phyloP scores from a whole-genome alignment of 2,329 filamentous ascomycete species.

The Hypoxylon sp. region DNA sequence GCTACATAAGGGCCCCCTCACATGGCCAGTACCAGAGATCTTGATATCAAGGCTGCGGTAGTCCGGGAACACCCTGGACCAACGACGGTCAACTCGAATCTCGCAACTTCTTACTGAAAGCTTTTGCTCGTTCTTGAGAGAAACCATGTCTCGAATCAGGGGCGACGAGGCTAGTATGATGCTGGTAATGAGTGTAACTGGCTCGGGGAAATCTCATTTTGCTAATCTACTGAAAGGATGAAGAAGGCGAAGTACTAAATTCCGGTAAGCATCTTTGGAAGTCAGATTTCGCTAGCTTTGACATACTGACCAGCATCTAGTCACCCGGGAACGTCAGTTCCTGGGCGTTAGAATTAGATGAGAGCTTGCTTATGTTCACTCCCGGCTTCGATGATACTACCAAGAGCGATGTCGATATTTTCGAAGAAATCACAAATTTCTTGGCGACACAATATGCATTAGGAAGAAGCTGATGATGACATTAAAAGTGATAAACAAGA shows the following conservation, averaged over 20 bases:
- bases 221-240: conserved; percentile 11
- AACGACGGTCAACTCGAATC: background rate
- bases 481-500: background rate
- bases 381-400: conserved; percentile 53
- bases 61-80: too few species aligned
- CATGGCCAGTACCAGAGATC: background rate
- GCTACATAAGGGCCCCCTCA: background rate
- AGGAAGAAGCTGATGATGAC: conserved; percentile 22
- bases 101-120: too few species aligned
- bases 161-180: conserved; percentile 8
- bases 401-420: conserved; percentile 50
- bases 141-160: background rate
- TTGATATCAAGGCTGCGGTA: too few species aligned
- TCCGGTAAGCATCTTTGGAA: background rate
- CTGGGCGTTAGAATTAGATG: conserved; percentile 5
- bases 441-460: conserved; percentile 46
- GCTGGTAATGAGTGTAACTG: conserved; percentile 18
- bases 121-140: too few species aligned
- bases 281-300: background rate
- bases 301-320: conserved; percentile 1
- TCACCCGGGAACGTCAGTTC: conserved; percentile 8
- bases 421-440: conserved; percentile 48
- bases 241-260: conserved; percentile 2
- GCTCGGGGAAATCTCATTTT: conserved; percentile 19
- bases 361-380: conserved; percentile 44